These are phyloP conservation scores for Gorgonomyces haynaldii DNA, from an alignment of 192 early-diverging fungal genomes.

Conservation along the genomic window DNA sequence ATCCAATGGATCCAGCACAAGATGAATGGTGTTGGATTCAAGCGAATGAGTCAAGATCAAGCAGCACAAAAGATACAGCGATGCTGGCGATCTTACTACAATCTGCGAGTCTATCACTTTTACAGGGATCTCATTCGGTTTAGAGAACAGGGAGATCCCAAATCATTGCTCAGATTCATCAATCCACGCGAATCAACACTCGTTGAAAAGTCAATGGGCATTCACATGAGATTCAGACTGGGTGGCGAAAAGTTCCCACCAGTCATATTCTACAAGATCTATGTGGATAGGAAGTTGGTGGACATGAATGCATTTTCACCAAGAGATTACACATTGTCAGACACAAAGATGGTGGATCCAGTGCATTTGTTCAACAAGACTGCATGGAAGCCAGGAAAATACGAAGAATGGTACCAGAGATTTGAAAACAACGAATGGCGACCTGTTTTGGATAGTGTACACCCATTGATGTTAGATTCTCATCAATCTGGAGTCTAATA, in stretches of 20 bases:
- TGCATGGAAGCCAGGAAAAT: background rate
- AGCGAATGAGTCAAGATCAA: slow-evolving; percentile 18
- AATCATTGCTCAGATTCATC: slow-evolving; percentile 38
- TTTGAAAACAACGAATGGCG: slow-evolving; percentile 52
- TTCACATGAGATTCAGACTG: slow-evolving; percentile 46
- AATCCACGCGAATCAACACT: slow-evolving; percentile 45
- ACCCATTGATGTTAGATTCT: no score
- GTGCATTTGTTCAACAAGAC: slow-evolving; percentile 28
- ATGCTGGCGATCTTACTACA: slow-evolving; percentile 37
- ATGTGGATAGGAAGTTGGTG: slow-evolving; percentile 34
- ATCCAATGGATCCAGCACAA: slow-evolving; percentile 23
- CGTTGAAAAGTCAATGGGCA: slow-evolving; percentile 32
- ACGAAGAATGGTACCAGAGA: slow-evolving; percentile 40
- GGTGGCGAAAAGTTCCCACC: slow-evolving; percentile 51
- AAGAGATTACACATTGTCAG: slow-evolving; percentile 37
- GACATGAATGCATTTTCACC: slow-evolving; percentile 53
- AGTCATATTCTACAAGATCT: slow-evolving; percentile 52
- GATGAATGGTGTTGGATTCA: slow-evolving; percentile 8
- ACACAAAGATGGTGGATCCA: slow-evolving; percentile 26
- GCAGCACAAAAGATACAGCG: slow-evolving; percentile 37
- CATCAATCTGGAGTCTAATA: no score
- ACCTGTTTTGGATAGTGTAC: slow-evolving; percentile 39
- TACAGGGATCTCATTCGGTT: slow-evolving; percentile 43
- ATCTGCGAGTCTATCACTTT: slow-evolving; percentile 37
- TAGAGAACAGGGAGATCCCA: slow-evolving; percentile 38